Evolutionary conservation across 768 basidiomycete genomes (phyloP).

Genomic region (Leccinum obscurum): DNA sequence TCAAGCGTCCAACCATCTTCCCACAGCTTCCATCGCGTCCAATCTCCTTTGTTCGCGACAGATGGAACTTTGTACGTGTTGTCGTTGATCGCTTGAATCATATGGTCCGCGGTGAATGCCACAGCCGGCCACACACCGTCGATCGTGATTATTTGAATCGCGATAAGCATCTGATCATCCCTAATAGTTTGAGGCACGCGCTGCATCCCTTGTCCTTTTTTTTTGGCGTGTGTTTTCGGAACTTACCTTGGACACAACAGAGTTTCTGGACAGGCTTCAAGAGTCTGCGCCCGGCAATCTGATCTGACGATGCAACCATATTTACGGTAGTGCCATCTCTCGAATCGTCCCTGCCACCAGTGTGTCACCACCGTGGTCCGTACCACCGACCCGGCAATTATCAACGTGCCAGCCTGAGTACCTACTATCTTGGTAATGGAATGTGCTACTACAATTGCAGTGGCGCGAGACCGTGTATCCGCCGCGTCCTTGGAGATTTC

Average conservation of each 20-base stretch:
- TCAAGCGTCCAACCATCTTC: not conserved
- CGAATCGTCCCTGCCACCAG: constrained; percentile 4
- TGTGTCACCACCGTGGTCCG: not conserved
- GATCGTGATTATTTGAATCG: constrained; percentile 25
- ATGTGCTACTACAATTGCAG: not conserved
- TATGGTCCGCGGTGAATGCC: not conserved
- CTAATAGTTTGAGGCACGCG: constrained; percentile 25
- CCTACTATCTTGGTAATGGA: not conserved
- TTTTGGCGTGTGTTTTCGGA: not conserved
- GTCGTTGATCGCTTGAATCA: not conserved
- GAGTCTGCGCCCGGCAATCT: constrained; percentile 16
- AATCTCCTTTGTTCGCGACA: constrained; percentile 47
- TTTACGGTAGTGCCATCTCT: not conserved
- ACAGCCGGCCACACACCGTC: constrained; percentile 16
- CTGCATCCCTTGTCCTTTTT: not conserved
- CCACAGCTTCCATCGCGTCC: constrained; percentile 36
- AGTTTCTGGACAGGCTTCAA: not conserved
- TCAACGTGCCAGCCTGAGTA: not conserved
- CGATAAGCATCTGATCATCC: constrained; percentile 7
- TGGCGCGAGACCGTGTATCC: not conserved
- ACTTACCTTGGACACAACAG: not conserved
- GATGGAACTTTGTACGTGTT: constrained; percentile 38
- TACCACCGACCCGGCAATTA: not conserved
- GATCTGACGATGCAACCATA: constrained; percentile 9
- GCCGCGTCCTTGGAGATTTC: not conserved